phyloP scores from a whole-genome alignment of 768 basidiomycete species.

The Termitomyces sp. region DNA sequence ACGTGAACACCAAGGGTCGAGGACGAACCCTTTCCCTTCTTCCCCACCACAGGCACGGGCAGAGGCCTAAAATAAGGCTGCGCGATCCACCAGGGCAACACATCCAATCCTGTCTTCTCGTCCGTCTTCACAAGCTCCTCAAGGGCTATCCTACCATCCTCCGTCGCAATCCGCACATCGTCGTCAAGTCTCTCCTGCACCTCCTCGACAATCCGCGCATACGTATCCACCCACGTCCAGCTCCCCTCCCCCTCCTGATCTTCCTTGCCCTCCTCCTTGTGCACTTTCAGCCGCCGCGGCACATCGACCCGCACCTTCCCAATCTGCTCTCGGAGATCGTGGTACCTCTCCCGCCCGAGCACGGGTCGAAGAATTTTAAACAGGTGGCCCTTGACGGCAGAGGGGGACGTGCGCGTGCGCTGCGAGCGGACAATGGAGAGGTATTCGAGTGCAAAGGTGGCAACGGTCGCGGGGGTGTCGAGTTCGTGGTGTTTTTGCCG shows the following conservation, averaged over 20 bases:
- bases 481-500: background rate
- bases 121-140: background rate
- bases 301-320: background rate
- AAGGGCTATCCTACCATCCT: background rate
- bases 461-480: too few relatives aligned
- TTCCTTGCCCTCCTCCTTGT: too few relatives aligned
- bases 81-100: background rate
- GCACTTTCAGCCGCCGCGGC: background rate
- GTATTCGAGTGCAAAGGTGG: background rate
- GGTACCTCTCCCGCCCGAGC: slow-evolving; percentile 43
- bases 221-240: background rate
- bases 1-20: background rate
- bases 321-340: background rate
- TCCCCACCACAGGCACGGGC: background rate
- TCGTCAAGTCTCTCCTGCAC: background rate
- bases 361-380: slow-evolving; percentile 90
- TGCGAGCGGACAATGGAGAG: slow-evolving; percentile 65
- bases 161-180: background rate
- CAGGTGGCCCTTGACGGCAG: slow-evolving; percentile 87
- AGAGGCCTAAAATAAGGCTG: too few relatives aligned
- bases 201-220: background rate
- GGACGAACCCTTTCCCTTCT: background rate
- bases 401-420: slow-evolving; percentile 57
- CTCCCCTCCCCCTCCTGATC: too few relatives aligned
- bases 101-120: background rate